Evolutionary conservation across 164 flowering plant species (phyloP), one percentile per base, ranked within the genome.

Genomic region (Echeveria elegans): DNA sequence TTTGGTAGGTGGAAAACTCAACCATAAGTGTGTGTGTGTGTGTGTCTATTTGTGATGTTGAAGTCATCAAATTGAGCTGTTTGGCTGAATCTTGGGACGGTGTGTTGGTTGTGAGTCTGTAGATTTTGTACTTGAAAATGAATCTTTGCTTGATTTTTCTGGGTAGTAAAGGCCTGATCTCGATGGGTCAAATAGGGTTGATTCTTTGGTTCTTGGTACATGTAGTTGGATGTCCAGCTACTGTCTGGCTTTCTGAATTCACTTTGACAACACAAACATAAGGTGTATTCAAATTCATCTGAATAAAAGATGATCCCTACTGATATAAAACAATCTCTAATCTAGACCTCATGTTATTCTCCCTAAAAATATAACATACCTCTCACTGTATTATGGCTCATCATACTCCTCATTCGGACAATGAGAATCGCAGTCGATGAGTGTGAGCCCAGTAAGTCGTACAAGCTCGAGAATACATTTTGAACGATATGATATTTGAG

Each of bases 41-140:
- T 56, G 61, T 9, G 61, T 56, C 19, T 15, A 29, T 56, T 56
- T 56, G 61, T 56, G 61, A 56, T 28, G 30, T 56, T 56, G 14
- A 2, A 56, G 61, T 56, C 61, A 56, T 56, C 61, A 28, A 56
- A 12, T 56, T 56, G 61, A 56, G 61, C 61, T 28, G 61, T 56
- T 11, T 26, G 32, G 61, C 19, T 11, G 61, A 15, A 56, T 56
- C 19, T 28, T 31, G 28, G 12, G 18, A 53, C 28, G 7, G 32
- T 56, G 61, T 56, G 61, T 11, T 12, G 28, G 61, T 32, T 56
- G 32, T 56, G 61, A 26, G 61, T 15, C 29, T 56, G 61, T n/a
- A 56, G 61, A 56, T 56, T 26, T 56, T 56, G 61, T 26, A 56
- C 61, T 3, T 28, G 19, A 56, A 50, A 56, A 56, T 56, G 61